Evolutionary conservation across 176 grass and related monocot genomes (phyloP), one percentile per base, ranked within the genome.

Genomic region (Oryza officinalis): DNA sequence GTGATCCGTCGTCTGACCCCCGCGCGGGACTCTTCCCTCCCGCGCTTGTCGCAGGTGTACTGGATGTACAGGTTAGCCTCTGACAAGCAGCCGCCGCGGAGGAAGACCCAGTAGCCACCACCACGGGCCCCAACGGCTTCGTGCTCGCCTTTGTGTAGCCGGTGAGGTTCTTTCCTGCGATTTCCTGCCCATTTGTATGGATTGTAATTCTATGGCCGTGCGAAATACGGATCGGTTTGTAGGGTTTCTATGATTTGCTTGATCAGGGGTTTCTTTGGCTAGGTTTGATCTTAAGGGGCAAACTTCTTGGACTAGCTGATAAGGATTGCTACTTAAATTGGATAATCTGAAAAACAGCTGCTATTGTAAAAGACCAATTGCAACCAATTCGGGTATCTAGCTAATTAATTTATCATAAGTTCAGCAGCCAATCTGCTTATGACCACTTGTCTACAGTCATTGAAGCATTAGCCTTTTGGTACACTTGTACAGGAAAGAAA

Each of bases 11-110:
- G n/a, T n/a, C 30, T n/a, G 23, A 13, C 64, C 64, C 27, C 47
- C 6, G 10, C 8, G 32, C 22, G 10, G 37, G 37, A 69, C 63
- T 40, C 71, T 4, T 80, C 45, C 27, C 28, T 27, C 1, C 23
- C 28, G 3, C 28, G 3, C 50, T 90, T 27, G 1, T 30, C 40
- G 76, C 74, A 90, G 91, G 81, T 92, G 78, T 92, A 78, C 77
- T 92, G 87, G 91, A 87, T 93, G 73, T 93, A 90, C 72, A 92
- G 71, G 60, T 23, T 92, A 37, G 80, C 87, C 11, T 90, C 87
- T 9, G 84, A 90, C 28, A 93, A 84, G 72, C 84, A 75, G 46
- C 67, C 38, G 5, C 82, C 81, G 2, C 87, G 81, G 77, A 82
- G 63, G 3, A 93, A 93, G 91, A 93, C 77, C 49, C 87, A 90